Conservation (phyloP, 495 filamentous ascomycete species). For the Penicilliopsis zonata region DNA sequence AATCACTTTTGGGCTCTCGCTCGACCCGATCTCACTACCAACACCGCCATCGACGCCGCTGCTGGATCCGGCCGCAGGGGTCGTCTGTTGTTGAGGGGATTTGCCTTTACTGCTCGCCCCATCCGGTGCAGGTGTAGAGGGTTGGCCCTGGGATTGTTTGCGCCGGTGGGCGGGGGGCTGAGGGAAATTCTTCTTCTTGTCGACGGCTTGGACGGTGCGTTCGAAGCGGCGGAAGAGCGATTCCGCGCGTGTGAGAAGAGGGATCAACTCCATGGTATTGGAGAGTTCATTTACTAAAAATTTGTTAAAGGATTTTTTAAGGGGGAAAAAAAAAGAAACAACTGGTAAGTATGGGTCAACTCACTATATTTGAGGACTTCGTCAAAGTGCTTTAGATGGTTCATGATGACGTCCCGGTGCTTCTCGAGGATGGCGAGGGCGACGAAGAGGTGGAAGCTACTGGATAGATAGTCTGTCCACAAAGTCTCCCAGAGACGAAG, state of each 20-base stretch:
- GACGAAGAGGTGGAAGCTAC: constrained; percentile 88
- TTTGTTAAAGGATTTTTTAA: neutral
- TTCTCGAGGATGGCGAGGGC: constrained; percentile 93
- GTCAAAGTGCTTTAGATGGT: constrained; percentile 87
- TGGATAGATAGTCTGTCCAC: constrained; percentile 86
- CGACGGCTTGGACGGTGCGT: constrained; percentile 73
- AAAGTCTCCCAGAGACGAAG: constrained; percentile 83
- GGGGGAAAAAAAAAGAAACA: constrained; percentile 3
- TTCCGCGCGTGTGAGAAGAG: constrained; percentile 77
- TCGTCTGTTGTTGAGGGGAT: constrained; percentile 13
- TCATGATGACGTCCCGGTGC: constrained; percentile 88
- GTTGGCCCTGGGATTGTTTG: constrained; percentile 14
- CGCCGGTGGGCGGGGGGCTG: constrained; percentile 43
- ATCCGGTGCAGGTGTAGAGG: constrained; percentile 1
- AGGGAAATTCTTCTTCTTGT: constrained; percentile 77
- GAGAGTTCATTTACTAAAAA: constrained; percentile 81
- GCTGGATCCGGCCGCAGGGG: constrained; percentile 3
- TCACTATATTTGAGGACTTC: constrained; percentile 93
- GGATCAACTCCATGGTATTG: constrained; percentile 78
- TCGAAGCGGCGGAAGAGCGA: constrained; percentile 79
- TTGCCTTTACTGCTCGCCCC: constrained; percentile 18
- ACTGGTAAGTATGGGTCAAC: too few species aligned
- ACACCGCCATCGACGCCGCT: neutral
- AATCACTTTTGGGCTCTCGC: constrained; percentile 45
- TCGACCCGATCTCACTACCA: neutral